Base-by-base conservation (phyloP, 1,284 basidiomycete species). In the Fomitopsis pinicola region DNA sequence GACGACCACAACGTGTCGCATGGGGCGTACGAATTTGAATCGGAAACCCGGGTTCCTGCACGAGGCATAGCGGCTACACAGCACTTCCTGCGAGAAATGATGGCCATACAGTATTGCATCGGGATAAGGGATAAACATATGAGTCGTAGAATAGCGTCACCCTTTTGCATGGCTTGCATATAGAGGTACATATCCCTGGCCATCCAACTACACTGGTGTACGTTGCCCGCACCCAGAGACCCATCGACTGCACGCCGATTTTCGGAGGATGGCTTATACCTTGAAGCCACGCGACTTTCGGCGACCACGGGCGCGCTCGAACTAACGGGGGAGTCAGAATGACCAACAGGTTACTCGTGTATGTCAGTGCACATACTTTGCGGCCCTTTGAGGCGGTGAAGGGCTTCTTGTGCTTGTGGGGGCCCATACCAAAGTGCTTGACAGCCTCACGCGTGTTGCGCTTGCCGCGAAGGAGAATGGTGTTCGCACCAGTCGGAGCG, bases 351-450 rank as follows among this genome's bases (percentile, higher is more conserved):
- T 36, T 9, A n/a, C 26, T 9, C 4, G 4, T 22, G 15, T 3
- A 38, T 54, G 52, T 2, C 30, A 33, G 30, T 5, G 15, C 9
- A 68, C 74, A 59, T 68, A 89, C 88, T 76, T 98, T 98, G 86
- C 96, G 92, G 69, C 97, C 96, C 85, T 97, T 97, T 76, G 93
- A 94, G 70, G 82, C 85, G 61, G 95, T 92, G 82, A 95, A 90
- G 56, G 95, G 95, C 82, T 94, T 95, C 86, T 95, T 95, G 91
- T 95, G 80, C 79, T 92, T 91, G 86, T 92, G 89, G 52, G 91
- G 91, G 64, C 87, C 92, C 89, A 93, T 92, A 74, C 95, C 97
- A 77, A 98, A 98, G 88, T 98, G 97, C 80, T 92, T 94, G 80
- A 93, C 88, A 55, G 96, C 92, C 80, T 98, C 96, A 67, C 97